A percentile compares a stretch with the other conserved stretches of the same genome.
Conservation (phyloP, 116 monocot species). For the Trichopus zeylanicus region DNA sequence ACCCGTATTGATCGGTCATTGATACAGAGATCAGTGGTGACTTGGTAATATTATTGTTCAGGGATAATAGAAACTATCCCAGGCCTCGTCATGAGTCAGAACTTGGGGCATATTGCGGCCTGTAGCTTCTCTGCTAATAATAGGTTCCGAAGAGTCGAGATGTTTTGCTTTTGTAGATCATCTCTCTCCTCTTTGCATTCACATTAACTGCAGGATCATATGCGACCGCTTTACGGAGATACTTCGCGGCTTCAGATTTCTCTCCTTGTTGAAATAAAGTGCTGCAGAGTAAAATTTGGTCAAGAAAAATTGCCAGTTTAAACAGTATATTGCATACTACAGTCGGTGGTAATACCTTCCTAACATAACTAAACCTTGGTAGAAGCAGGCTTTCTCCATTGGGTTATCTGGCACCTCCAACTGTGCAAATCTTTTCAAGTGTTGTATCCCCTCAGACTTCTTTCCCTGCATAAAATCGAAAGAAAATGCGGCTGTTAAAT, state of each 20-base stretch:
- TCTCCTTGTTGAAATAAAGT: conserved; percentile 43
- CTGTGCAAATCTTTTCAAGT: conserved; percentile 64
- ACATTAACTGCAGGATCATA: conserved; percentile 63
- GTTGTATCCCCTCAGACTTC: conserved; percentile 45
- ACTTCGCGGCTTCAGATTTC: conserved; percentile 65
- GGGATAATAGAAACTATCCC: too few relatives aligned
- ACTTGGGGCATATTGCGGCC: too few relatives aligned
- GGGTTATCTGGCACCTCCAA: conserved; percentile 66
- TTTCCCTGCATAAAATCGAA: conserved; percentile 50
- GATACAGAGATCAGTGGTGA: too few relatives aligned
- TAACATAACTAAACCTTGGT: conserved; percentile 52
- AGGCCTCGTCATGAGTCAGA: too few relatives aligned
- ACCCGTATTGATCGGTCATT: too few relatives aligned
- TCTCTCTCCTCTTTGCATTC: conserved; percentile 56
- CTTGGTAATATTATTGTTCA: too few relatives aligned
- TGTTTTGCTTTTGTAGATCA: background rate
- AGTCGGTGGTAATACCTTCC: conserved; percentile 58
- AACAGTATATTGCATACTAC: background rate
- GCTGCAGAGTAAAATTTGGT: conserved; percentile 21
- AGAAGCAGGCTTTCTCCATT: conserved; percentile 61
- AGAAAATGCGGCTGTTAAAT: background rate
- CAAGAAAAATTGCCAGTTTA: background rate
- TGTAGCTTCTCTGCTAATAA: too few relatives aligned
- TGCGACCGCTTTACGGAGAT: conserved; percentile 55
- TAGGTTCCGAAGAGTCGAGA: too few relatives aligned